Base-by-base conservation (phyloP, 1,139 yeast genomes). In the Yamadazyma dushanensis region DNA sequence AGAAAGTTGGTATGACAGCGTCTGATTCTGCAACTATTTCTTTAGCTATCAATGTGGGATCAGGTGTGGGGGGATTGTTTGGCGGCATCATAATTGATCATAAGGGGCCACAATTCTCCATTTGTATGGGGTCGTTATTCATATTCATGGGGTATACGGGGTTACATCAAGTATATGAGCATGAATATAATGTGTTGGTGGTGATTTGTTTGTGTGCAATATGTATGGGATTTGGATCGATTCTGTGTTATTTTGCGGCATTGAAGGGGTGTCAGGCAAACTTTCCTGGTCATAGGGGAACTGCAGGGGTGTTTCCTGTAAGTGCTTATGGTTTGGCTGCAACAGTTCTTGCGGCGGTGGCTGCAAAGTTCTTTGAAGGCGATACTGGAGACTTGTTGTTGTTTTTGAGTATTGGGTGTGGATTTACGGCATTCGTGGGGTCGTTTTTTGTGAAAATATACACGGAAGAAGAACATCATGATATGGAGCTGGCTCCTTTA, bases 221-320 rank as follows among this genome's bases (percentile, higher is more conserved):
- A 0, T 24, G 33, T 6, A 69, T 78, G 21, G 87, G 89, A 0
- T 76, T 78, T 48, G 88, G 90, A 0, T 80, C 87, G 0, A 76
- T 82, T 6, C 63, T 76, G 3, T 69, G 82, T 3, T 83, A 76
- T 53, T 83, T 78, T 49, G 70, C 89, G 2, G 73, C 87, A 2
- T 68, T 83, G 40, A 83, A 83, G 45, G 80, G 83, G 7, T 76
- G 84, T 2, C 83, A 85, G 15, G 64, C 83, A 3, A 83, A 83
- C 52, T 83, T 83, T 46, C 89, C 90, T 0, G 61, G 72, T 23
- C 78, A 81, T 49, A 66, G 83, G 47, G 92, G 92, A 13, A 70
- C 80, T 4, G 90, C 90, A 3, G 80, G 80, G 4, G 79, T 83
- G 1, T 61, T 75, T 15, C 84, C 84, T 1, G 80, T 78, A 3